Evolutionary conservation across 352 stramenopile species (phyloP).

Genomic region (Pythium myriotylum): DNA sequence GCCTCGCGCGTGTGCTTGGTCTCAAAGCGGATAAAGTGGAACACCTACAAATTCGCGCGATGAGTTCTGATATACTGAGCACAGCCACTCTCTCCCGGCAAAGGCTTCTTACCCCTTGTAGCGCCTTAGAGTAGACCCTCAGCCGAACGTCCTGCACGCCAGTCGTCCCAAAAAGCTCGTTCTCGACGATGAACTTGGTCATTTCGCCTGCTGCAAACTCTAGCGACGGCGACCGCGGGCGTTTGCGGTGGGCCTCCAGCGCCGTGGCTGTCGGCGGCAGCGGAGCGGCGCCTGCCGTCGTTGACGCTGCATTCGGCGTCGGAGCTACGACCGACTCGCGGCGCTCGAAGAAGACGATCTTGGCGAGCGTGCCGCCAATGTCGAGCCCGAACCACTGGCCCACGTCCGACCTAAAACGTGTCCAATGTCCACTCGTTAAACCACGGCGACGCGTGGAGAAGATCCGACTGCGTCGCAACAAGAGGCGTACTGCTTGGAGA

Average conservation of each 20-base stretch:
- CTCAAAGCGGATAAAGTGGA: slow-evolving; percentile 96
- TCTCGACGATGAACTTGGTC: slow-evolving; percentile 84
- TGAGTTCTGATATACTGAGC: not conserved
- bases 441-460: no score
- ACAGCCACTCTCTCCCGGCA: not conserved
- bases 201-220: slow-evolving; percentile 82
- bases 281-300: not conserved
- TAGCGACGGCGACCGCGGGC: slow-evolving; percentile 70
- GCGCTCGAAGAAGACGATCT: slow-evolving; percentile 96
- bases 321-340: slow-evolving; percentile 25
- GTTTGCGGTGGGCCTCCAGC: slow-evolving; percentile 43
- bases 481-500: slow-evolving; percentile 71
- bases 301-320: not conserved
- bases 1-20: slow-evolving; percentile 73
- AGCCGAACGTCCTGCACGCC: slow-evolving; percentile 91
- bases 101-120: slow-evolving; percentile 80
- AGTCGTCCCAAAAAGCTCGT: slow-evolving; percentile 75
- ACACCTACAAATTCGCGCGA: slow-evolving; percentile 50
- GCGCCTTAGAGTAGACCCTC: slow-evolving; percentile 77
- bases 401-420: slow-evolving; percentile 66
- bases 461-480: no score
- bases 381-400: slow-evolving; percentile 85
- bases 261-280: not conserved
- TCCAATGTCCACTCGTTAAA: not conserved
- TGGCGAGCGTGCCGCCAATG: slow-evolving; percentile 92